Conservation (phyloP, 1,284 basidiomycete species). For the Phenoliferia sp. region DNA sequence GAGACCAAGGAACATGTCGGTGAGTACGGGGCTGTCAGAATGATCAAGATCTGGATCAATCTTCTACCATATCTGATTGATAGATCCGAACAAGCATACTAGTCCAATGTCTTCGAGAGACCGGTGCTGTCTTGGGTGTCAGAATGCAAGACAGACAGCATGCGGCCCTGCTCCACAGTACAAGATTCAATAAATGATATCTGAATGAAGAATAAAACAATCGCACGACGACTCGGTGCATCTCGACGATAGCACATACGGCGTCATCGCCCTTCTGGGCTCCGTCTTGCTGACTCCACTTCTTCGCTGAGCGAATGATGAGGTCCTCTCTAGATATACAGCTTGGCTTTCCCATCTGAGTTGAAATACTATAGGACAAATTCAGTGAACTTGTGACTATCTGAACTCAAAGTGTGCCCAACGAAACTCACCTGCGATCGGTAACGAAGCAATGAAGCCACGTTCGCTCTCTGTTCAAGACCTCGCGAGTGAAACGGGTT, state of each 20-base stretch:
- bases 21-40: not conserved
- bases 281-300: not conserved
- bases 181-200: too few species aligned
- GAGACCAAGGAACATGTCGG: not conserved
- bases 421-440: not conserved
- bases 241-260: not conserved
- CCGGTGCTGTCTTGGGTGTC: not conserved
- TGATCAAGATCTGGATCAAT: too few species aligned
- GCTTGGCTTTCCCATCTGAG: not conserved
- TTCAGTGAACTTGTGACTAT: not conserved
- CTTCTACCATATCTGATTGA: too few species aligned
- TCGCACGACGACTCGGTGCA: not conserved
- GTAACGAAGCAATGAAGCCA: not conserved
- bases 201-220: not conserved
- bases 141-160: not conserved
- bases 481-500: not conserved
- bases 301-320: not conserved
- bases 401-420: not conserved
- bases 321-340: not conserved
- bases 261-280: not conserved
- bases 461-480: not conserved
- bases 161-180: not conserved
- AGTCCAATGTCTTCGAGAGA: not conserved
- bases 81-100: not conserved
- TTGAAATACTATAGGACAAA: not conserved